Evolutionary conservation across 768 basidiomycete genomes (phyloP).

Genomic region (Tubosaeta sp.): DNA sequence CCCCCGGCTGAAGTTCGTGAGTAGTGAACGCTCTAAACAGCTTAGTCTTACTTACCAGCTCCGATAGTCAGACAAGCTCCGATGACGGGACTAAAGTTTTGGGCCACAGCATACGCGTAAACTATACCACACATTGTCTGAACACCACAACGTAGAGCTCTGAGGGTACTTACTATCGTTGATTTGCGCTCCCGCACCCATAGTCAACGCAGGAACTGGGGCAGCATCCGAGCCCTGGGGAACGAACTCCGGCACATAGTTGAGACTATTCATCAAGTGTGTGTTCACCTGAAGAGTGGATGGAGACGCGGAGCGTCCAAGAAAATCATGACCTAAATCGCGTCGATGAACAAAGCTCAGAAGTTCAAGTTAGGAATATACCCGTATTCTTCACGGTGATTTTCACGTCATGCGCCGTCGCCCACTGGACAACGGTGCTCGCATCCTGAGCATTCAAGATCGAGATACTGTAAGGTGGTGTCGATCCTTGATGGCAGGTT

Average conservation of each 20-base stretch:
- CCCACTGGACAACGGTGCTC: constrained; percentile 19
- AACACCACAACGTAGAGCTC: neutral
- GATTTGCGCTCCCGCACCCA: constrained; percentile 18
- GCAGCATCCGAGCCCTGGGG: constrained; percentile 13
- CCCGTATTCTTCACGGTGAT: constrained; percentile 23
- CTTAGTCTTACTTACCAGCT: constrained; percentile 4
- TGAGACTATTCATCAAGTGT: constrained; percentile 11
- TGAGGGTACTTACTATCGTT: constrained; percentile 7
- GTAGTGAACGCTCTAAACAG: neutral
- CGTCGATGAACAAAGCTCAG: neutral
- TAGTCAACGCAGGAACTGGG: constrained; percentile 15
- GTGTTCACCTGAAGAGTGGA: constrained; percentile 24
- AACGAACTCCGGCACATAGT: constrained; percentile 15
- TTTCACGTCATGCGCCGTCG: constrained; percentile 15
- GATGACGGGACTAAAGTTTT: constrained; percentile 15
- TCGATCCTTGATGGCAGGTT: constrained; percentile 19
- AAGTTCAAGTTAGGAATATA: neutral
- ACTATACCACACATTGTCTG: constrained; percentile 2
- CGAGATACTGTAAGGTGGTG: constrained; percentile 16
- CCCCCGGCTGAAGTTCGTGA: constrained; percentile 37
- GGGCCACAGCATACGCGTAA: constrained; percentile 10
- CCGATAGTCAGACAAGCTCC: constrained; percentile 22
- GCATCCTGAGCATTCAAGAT: constrained; percentile 20
- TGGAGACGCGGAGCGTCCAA: constrained; percentile 23
- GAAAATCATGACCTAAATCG: constrained; percentile 18